These are phyloP conservation scores for Blastocystis sp. DNA, from an alignment of 352 stramenopile species.

Conservation along the genomic window DNA sequence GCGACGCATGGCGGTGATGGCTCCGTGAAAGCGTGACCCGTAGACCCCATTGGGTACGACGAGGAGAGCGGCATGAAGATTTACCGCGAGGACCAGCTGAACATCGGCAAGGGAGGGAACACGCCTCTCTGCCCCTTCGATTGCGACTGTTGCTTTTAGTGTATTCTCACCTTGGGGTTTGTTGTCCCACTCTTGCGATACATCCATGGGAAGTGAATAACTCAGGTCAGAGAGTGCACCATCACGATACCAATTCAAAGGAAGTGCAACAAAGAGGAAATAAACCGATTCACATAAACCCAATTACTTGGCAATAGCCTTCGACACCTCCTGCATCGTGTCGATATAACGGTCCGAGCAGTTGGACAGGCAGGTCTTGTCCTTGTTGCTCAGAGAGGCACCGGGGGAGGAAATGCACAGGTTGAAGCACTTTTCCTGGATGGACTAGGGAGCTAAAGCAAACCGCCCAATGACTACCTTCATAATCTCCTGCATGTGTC, in stretches of 20 bases:
- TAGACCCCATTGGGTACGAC: slow-evolving; percentile 68
- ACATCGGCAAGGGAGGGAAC: slow-evolving; percentile 67
- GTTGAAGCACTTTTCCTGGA: slow-evolving; percentile 86
- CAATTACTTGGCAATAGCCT: slow-evolving; percentile 75
- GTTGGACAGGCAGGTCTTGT: slow-evolving; percentile 83
- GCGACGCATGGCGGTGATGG: slow-evolving; percentile 14
- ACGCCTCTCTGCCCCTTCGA: slow-evolving; percentile 69
- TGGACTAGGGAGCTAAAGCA: slow-evolving; percentile 68
- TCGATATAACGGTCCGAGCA: slow-evolving; percentile 86
- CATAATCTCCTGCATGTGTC: slow-evolving; percentile 81
- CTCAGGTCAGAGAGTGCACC: too few species aligned
- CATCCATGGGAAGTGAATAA: too few species aligned
- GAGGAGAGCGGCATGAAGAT: slow-evolving; percentile 59
- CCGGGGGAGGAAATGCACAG: slow-evolving; percentile 81
- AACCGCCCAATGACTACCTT: slow-evolving; percentile 72
- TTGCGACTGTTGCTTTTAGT: slow-evolving; percentile 69
- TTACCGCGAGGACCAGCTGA: slow-evolving; percentile 58
- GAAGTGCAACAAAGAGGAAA: too few species aligned
- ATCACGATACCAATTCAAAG: too few species aligned
- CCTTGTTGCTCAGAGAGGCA: slow-evolving; percentile 83
- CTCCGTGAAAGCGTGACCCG: neutral
- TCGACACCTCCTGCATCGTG: slow-evolving; percentile 84
- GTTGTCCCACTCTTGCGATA: too few species aligned
- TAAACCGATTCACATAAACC: too few species aligned
- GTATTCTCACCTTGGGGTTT: too few species aligned